These are phyloP conservation scores for Colletotrichum magnum DNA, from an alignment of 2,329 filamentous ascomycete species.

Conservation along the genomic window DNA sequence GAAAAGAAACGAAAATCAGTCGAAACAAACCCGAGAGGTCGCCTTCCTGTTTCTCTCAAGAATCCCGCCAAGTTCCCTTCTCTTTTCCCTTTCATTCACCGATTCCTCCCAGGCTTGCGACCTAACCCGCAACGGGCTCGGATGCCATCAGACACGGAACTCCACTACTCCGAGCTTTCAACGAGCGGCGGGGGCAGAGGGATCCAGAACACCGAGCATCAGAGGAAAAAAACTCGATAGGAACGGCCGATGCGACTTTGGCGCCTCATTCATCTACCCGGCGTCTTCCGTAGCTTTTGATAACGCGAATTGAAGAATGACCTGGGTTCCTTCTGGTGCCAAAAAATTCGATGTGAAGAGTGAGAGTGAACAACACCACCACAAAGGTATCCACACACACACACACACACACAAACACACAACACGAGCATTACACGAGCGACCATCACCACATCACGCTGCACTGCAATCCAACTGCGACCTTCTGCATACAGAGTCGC, in stretches of 20 bases:
- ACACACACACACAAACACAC: too few species aligned
- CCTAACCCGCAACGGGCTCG: slow-evolving; percentile 16
- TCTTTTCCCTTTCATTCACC: slow-evolving; percentile 22
- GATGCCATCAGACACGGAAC: slow-evolving; percentile 11
- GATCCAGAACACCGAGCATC: slow-evolving; percentile 27
- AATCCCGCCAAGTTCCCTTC: too few species aligned
- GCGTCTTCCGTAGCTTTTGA: too few species aligned
- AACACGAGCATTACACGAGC: not conserved
- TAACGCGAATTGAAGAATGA: too few species aligned
- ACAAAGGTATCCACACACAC: too few species aligned
- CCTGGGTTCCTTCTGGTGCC: too few species aligned
- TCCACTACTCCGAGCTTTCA: slow-evolving; percentile 36
- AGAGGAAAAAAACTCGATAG: not conserved
- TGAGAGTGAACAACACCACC: too few species aligned
- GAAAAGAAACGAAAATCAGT: not conserved
- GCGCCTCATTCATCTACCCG: too few species aligned
- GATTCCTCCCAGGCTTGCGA: slow-evolving; percentile 4
- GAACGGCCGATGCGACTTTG: too few species aligned
- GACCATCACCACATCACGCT: not conserved
- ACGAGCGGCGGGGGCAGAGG: slow-evolving; percentile 22
- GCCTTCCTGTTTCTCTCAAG: not conserved
- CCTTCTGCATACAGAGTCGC: slow-evolving; percentile 8
- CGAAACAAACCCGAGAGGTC: not conserved
- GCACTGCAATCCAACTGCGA: not conserved
- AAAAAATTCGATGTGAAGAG: too few species aligned